A percentile compares a stretch with the other conserved stretches of the same genome.
phyloP scores from a whole-genome alignment of 768 basidiomycete species.

The Xerocomellus chrysenteron region DNA sequence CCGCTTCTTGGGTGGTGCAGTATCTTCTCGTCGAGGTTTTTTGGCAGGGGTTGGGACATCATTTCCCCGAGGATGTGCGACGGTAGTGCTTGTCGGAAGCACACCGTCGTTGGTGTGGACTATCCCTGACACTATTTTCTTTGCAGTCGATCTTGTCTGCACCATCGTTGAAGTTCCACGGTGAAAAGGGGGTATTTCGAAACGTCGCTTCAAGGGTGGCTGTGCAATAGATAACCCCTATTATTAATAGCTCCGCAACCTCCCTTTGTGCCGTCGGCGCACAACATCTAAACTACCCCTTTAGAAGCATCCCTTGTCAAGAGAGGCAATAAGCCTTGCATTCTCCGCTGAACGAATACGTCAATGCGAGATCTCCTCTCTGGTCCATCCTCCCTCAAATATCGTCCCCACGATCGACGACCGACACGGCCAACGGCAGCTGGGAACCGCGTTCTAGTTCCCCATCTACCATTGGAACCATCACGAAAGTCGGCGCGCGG shows the following conservation, averaged over 20 bases:
- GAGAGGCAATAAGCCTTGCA: not conserved
- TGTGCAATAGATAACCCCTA: not conserved
- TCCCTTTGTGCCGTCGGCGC: no score
- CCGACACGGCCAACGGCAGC: conserved; percentile 32
- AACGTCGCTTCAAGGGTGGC: not conserved
- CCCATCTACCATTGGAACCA: conserved; percentile 35
- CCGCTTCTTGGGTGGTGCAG: not conserved
- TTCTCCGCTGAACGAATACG: not conserved
- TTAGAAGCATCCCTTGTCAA: not conserved
- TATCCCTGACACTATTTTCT: not conserved
- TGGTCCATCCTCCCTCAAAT: not conserved
- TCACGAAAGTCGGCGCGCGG: conserved; percentile 29
- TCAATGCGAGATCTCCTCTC: not conserved
- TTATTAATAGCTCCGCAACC: not conserved
- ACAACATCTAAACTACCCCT: no score
- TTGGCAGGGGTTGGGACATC: not conserved
- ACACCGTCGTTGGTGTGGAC: not conserved
- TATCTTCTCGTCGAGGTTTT: not conserved
- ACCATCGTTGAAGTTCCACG: not conserved
- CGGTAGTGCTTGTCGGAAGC: not conserved
- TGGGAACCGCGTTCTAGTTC: conserved; percentile 28
- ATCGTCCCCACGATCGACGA: conserved; percentile 10
- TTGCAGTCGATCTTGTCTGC: not conserved
- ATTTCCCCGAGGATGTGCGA: not conserved
- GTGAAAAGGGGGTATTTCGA: not conserved